Conservation (phyloP, 768 basidiomycete genomes). For the Termitomyces sp. region DNA sequence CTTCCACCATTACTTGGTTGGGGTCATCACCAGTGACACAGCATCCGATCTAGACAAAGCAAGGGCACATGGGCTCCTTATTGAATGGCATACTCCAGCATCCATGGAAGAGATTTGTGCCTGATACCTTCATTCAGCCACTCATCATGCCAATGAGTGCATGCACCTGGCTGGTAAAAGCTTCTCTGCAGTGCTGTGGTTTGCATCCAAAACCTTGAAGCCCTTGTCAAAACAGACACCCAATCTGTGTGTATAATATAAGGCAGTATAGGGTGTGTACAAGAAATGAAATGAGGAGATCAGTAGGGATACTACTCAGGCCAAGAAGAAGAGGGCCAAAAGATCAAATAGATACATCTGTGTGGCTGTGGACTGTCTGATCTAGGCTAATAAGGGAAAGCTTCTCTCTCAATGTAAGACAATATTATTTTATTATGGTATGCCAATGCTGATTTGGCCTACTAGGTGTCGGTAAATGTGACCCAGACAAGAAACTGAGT, state of each 20-base stretch:
- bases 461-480: slow-evolving; percentile 26
- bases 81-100: slow-evolving; percentile 10
- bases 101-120: neutral
- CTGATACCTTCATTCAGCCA: slow-evolving; percentile 17
- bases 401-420: slow-evolving; percentile 22
- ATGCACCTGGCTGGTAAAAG: slow-evolving; percentile 9
- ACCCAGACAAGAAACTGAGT: slow-evolving; percentile 27
- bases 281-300: slow-evolving; percentile 18
- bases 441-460: neutral
- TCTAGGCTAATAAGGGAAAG: slow-evolving; percentile 23
- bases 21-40: slow-evolving; percentile 8
- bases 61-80: slow-evolving; percentile 14
- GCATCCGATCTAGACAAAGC: slow-evolving; percentile 1
- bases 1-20: slow-evolving; percentile 10
- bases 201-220: slow-evolving; percentile 16
- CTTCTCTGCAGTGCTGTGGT: slow-evolving; percentile 18
- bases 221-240: slow-evolving; percentile 2
- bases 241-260: slow-evolving; percentile 17
- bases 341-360: slow-evolving; percentile 25
- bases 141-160: slow-evolving; percentile 18
- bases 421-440: neutral
- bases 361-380: slow-evolving; percentile 21
- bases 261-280: slow-evolving; percentile 17
- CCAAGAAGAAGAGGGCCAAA: slow-evolving; percentile 21
- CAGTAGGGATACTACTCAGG: slow-evolving; percentile 13